Conservation (phyloP, 2,329 filamentous ascomycete genomes). For the Coniella lustricola region DNA sequence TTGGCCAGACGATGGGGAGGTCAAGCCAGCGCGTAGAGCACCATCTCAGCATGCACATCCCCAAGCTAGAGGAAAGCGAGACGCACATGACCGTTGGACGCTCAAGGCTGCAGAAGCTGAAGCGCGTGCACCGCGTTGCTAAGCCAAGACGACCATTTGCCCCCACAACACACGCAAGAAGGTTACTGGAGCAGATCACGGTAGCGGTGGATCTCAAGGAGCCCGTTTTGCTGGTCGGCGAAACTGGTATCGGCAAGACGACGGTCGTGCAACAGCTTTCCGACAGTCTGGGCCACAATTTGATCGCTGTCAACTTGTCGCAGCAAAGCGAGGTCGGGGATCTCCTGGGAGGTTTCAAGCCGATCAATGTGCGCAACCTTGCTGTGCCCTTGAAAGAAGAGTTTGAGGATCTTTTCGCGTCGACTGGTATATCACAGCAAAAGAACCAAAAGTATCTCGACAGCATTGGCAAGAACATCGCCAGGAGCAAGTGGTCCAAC, state of each 20-base stretch:
- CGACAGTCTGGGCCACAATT: slow-evolving; percentile 71
- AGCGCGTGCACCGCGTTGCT: slow-evolving; percentile 39
- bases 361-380: slow-evolving; percentile 80
- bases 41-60: slow-evolving; percentile 66
- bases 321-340: slow-evolving; percentile 98
- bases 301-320: slow-evolving; percentile 91
- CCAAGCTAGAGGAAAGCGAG: slow-evolving; percentile 58
- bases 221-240: slow-evolving; percentile 88
- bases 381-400: slow-evolving; percentile 88
- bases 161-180: slow-evolving; percentile 76
- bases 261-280: slow-evolving; percentile 92
- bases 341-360: slow-evolving; percentile 91
- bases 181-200: slow-evolving; percentile 81
- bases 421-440: slow-evolving; percentile 75
- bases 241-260: slow-evolving; percentile 98
- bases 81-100: slow-evolving; percentile 58
- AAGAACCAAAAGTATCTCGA: slow-evolving; percentile 86
- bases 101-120: slow-evolving; percentile 53
- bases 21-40: slow-evolving; percentile 75
- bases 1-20: slow-evolving; percentile 83
- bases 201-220: slow-evolving; percentile 79
- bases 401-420: slow-evolving; percentile 81
- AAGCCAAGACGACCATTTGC: slow-evolving; percentile 68
- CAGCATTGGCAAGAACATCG: slow-evolving; percentile 70
- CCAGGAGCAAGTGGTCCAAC: slow-evolving; percentile 79